These are phyloP conservation scores for Volvox africanus DNA, from an alignment of 139 green algal species.

Conservation along the genomic window DNA sequence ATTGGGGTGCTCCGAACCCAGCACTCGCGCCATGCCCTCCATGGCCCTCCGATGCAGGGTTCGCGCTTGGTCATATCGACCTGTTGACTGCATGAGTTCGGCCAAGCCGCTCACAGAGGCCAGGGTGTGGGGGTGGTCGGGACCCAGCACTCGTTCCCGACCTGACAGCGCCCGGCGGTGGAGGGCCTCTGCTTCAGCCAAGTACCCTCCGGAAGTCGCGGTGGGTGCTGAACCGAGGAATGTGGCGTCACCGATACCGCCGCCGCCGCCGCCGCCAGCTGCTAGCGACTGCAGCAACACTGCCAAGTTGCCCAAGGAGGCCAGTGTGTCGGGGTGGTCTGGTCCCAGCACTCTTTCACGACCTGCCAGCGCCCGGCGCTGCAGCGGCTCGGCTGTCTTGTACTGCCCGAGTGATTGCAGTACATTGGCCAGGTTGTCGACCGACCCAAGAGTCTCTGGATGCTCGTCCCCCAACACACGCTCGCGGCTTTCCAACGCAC, in stretches of 20 bases:
- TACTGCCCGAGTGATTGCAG: background rate
- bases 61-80: background rate
- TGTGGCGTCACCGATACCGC: too few relatives aligned
- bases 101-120: slow-evolving; percentile 3
- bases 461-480: slow-evolving; percentile 38
- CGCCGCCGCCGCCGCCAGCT: too few relatives aligned
- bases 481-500: background rate
- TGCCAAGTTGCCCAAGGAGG: background rate
- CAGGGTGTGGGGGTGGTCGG: slow-evolving; percentile 23
- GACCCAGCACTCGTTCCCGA: slow-evolving; percentile 15
- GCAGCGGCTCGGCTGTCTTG: slow-evolving; percentile 21
- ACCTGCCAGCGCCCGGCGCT: background rate
- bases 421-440: slow-evolving; percentile 37
- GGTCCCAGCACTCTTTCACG: slow-evolving; percentile 21
- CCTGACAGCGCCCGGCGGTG: slow-evolving; percentile 15
- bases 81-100: background rate
- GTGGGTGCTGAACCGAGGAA: too few relatives aligned
- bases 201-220: background rate
- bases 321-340: slow-evolving; percentile 1
- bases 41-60: background rate
- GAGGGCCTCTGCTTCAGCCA: background rate
- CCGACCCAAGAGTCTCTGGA: slow-evolving; percentile 13
- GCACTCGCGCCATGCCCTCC: background rate
- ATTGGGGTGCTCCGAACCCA: background rate
- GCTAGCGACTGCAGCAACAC: background rate